Evolutionary conservation across 805 yeast genomes (phyloP), one percentile per base, ranked within the genome.

Genomic region (Metschnikowia cerradonensis): DNA sequence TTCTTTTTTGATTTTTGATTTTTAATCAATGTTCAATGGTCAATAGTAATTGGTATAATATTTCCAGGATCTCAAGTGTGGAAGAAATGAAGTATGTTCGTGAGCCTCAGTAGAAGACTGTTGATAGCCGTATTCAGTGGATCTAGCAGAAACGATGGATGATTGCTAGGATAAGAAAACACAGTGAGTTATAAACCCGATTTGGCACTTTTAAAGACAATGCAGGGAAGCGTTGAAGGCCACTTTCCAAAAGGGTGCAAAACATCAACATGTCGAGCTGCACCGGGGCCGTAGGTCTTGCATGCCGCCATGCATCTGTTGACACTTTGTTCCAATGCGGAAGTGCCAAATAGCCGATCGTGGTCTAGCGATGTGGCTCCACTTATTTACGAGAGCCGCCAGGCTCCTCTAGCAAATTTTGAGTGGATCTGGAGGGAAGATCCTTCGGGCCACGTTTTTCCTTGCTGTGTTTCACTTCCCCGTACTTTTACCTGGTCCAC

Each of bases 161-260:
- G 10, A 8, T 42, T 42, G 45, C 45, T 42, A 20, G 38, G 37
- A n/a, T 14, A 32, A 34, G 38, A 13, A 34, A 32, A 33, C 13
- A 34, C 38, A 19, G 20, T 22, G 30, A 22, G 22, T n/a, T 20
- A 22, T 32, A 22, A 34, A 32, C 45, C 45, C 45, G 20, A 42
- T 42, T 42, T 34, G 45, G 45, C 45, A 42, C 15, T 42, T 42
- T 42, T 42, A 19, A 42, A 33, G 45, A 22, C 45, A 42, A 42
- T 33, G 45, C 38, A 42, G 32, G 38, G n/a, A 42, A 22, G 17
- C 14, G 4, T 10, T 33, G 26, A 23, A 14, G 17, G 17, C 26
- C 31, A 3, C 14, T 30, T 45, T 20, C 48, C 48, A 17, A 19
- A 30, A 33, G 14, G 35, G 48, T 7, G 30, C 48, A 26, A 32